Conservation (phyloP, 2,329 filamentous ascomycete genomes). For the Monilinia fructigena region DNA sequence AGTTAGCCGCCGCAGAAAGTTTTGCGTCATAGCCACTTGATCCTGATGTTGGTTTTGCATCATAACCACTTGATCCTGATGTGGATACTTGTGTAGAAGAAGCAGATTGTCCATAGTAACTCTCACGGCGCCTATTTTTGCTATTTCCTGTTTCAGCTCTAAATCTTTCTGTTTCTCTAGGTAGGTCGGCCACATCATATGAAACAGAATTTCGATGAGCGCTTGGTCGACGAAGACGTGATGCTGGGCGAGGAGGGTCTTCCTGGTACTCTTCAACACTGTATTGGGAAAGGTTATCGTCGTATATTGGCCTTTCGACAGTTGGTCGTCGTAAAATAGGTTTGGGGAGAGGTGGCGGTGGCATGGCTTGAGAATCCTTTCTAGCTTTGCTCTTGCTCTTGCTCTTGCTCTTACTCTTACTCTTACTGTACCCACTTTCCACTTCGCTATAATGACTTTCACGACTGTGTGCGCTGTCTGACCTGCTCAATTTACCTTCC, state of each 20-base stretch:
- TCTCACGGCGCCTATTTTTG: constrained; percentile 33
- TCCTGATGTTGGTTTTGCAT: constrained; percentile 41
- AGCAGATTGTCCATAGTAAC: constrained; percentile 34
- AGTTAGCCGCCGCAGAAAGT: constrained; percentile 47
- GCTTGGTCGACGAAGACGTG: constrained; percentile 33
- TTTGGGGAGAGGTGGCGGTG: constrained; percentile 30
- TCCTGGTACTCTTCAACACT: constrained; percentile 17
- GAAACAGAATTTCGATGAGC: constrained; percentile 34
- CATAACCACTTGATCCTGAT: constrained; percentile 41
- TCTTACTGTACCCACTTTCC: constrained; percentile 11
- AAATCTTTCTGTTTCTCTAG: constrained; percentile 25
- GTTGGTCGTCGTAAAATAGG: constrained; percentile 17
- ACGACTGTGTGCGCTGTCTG: constrained; percentile 19
- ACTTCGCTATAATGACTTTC: constrained; percentile 22
- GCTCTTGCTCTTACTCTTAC: constrained; percentile 22
- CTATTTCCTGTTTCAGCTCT: constrained; percentile 35
- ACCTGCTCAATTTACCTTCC: constrained; percentile 18
- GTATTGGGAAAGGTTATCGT: background rate
- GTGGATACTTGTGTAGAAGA: constrained; percentile 22
- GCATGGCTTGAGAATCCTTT: constrained; percentile 34
- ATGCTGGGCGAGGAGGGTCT: constrained; percentile 14
- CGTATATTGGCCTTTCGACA: constrained; percentile 13
- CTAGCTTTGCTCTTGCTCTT: constrained; percentile 26
- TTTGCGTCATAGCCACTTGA: constrained; percentile 46
- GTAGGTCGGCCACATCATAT: constrained; percentile 32